A percentile compares a stretch with the other conserved stretches of the same genome.
phyloP scores from a whole-genome alignment of 768 basidiomycete genomes.

The Crepidotus variabilis region DNA sequence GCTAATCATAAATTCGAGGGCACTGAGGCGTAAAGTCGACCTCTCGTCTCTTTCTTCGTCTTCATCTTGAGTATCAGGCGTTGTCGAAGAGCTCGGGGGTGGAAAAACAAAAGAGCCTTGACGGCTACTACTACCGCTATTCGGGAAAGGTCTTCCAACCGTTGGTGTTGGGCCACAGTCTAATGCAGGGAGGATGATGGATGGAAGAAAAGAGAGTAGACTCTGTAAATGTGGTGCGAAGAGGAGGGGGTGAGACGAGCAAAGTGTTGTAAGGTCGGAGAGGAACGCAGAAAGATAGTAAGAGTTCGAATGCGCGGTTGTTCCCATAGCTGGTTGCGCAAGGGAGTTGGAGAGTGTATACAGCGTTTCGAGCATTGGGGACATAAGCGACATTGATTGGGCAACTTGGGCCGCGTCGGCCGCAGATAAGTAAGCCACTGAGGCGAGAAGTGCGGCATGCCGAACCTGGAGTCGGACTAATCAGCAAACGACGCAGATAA shows the following conservation, averaged over 20 bases:
- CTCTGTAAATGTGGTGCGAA: constrained; percentile 70
- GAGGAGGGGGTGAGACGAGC: constrained; percentile 61
- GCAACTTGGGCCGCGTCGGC: constrained; percentile 59
- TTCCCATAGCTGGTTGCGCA: constrained; percentile 22
- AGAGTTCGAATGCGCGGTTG: constrained; percentile 28
- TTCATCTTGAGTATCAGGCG: constrained; percentile 21
- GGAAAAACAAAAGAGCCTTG: constrained; percentile 40
- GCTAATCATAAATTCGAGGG: constrained; percentile 80
- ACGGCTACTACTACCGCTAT: constrained; percentile 17
- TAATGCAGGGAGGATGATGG: constrained; percentile 59
- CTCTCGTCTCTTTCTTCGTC: constrained; percentile 61
- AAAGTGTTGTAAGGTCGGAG: constrained; percentile 65
- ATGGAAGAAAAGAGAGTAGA: constrained; percentile 66
- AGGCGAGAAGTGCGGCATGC: constrained; percentile 66
- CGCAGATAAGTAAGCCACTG: constrained; percentile 63
- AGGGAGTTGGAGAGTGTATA: constrained; percentile 46
- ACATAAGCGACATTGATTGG: constrained; percentile 57
- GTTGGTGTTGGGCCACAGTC: constrained; percentile 52
- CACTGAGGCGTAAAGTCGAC: constrained; percentile 65
- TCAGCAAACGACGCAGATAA: background rate
- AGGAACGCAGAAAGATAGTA: constrained; percentile 63
- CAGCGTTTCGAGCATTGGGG: constrained; percentile 73
- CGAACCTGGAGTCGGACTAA: constrained; percentile 47
- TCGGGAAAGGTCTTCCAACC: constrained; percentile 41
- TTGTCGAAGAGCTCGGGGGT: constrained; percentile 18